Percentiles rank a stretch among this genome's conserved stretches.
These are phyloP conservation scores for Trichoderma koningiopsis DNA, from an alignment of 2,329 filamentous ascomycete species.

Conservation along the genomic window DNA sequence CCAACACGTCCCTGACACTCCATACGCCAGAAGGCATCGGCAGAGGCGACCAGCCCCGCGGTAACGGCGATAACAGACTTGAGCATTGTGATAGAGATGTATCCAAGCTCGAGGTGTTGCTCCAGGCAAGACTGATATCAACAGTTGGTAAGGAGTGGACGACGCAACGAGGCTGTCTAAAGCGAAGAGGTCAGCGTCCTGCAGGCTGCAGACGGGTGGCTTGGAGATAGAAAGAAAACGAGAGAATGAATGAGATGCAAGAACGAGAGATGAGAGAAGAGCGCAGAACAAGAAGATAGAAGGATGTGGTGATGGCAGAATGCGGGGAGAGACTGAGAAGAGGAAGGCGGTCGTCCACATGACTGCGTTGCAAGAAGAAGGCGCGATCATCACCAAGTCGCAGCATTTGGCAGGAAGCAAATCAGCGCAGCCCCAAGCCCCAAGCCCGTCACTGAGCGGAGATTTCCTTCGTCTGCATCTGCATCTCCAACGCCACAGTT, in stretches of 20 bases:
- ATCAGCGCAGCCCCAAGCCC: not conserved
- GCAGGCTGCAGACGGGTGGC: not conserved
- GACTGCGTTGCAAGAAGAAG: not conserved
- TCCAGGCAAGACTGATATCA: conserved; percentile 26
- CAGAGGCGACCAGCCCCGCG: conserved; percentile 42
- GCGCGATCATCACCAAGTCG: not conserved
- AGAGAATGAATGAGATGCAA: not conserved
- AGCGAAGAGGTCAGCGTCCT: conserved; percentile 24
- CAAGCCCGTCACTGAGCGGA: conserved; percentile 2
- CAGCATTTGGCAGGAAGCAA: conserved; percentile 7
- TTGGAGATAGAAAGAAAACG: not conserved
- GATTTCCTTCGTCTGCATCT: conserved; percentile 3
- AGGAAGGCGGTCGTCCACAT: conserved; percentile 7
- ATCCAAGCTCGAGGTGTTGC: conserved; percentile 32
- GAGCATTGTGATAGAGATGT: conserved; percentile 37
- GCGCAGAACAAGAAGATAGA: not conserved
- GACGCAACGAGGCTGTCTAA: conserved; percentile 42
- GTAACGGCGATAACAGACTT: conserved; percentile 39
- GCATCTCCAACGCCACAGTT: not conserved
- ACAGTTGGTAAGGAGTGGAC: conserved; percentile 37
- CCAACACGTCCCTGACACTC: conserved; percentile 73
- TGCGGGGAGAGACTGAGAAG: not conserved
- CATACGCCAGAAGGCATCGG: conserved; percentile 84
- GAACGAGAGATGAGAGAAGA: not conserved
- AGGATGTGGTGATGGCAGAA: not conserved